Evolutionary conservation across 495 filamentous ascomycete species (phyloP), one percentile per base, ranked within the genome.

Genomic region (Xylaria scruposa): DNA sequence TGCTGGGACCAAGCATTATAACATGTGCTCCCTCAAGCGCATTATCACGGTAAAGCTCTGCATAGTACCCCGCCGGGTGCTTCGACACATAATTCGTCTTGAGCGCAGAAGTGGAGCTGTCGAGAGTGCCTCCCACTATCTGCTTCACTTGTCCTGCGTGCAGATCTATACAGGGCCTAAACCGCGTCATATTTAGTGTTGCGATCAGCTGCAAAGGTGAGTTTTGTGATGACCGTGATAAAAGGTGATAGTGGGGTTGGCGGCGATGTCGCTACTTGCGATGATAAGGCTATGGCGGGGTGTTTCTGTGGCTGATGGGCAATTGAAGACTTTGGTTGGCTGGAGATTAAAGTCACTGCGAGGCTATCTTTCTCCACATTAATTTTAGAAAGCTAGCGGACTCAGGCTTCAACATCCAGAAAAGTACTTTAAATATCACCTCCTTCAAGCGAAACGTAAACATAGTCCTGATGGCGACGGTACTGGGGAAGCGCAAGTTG

Each of bases 131-230:
- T 65, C 96, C 96, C 47, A 99, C 95, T 75, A 99, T 99, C 82
- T 99, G 96, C 84, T 99, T 99, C 38, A 99, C 96, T 79, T 93
- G 89, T 8, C 97, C 97, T 10, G 94, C 90, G 83, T 99, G 96
- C 36, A 99, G 88, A 82, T 99, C 96, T 81, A 99, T 98, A 79
- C 96, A 99, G 19, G 96, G 97, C 17, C 96, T 87, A 80, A 98
- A 99, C 77, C 90, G 88, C 4, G 97, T 98, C 96, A 99, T 99
- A 70, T 78, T 85, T 9, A 49, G 7, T 42, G 13, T 5, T 17
- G 0, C 13, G 29, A 69, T 8, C 67, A 44, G 56, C n/a, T 19
- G 15, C 64, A 59, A 19, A 53, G 65, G 67, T 38, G 31, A 51
- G 42, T 17, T 17, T 29, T n/a, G 58, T 38, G 58, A 19, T 3